Conservation (phyloP, 768 basidiomycete genomes). For the Hericium erinaceus region DNA sequence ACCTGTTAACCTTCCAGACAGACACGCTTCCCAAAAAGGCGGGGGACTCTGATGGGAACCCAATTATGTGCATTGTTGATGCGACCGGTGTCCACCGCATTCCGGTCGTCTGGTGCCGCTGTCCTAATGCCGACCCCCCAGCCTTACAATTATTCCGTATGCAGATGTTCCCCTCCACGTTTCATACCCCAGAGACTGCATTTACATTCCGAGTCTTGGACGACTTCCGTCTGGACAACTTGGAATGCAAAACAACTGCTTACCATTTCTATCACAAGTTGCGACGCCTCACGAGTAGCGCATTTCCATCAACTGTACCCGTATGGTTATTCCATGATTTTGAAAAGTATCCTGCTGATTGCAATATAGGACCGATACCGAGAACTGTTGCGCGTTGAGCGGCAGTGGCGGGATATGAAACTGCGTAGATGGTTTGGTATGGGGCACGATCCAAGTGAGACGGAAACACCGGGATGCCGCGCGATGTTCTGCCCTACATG, state of each 20-base stretch:
- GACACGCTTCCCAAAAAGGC: neutral
- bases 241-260: neutral
- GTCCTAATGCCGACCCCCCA: neutral
- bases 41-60: neutral
- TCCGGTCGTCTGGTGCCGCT: neutral
- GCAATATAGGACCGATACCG: neutral
- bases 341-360: neutral
- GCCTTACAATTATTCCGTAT: neutral
- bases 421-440: neutral
- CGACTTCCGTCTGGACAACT: neutral
- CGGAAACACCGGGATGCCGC: neutral
- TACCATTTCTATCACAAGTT: neutral
- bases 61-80: neutral
- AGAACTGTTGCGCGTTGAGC: neutral
- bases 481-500: neutral
- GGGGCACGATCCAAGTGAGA: neutral
- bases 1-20: neutral
- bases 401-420: neutral
- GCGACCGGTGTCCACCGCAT: neutral
- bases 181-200: neutral
- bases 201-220: neutral
- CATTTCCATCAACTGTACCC: neutral
- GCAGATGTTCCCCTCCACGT: neutral
- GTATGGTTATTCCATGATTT: neutral
- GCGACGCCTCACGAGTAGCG: neutral